Base-by-base conservation (phyloP, 306 rosid species). In the Pyrus communis region DNA sequence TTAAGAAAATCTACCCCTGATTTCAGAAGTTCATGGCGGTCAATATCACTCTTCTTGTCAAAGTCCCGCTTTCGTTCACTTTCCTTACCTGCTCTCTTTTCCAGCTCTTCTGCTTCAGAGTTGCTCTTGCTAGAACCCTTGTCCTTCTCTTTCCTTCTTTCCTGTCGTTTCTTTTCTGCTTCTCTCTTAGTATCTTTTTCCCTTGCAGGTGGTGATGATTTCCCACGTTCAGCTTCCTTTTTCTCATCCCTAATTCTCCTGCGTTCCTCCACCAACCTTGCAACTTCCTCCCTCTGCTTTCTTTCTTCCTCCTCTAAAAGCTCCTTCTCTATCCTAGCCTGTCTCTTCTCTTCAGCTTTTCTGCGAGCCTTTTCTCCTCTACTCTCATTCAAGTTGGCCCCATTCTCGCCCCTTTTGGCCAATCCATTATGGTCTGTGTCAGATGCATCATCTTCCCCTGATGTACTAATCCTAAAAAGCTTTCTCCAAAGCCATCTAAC, bases 271-370 rank as follows among this genome's bases (percentile, higher is more conserved):
- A 96, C 99, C 86, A 96, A 83, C 84, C 90, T 88, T 10, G 99
- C 96, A 73, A 96, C 99, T 88, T 96, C 99, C 86, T 96, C 98
- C 91, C 98, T 89, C 82, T 96, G 99, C 78, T 96, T 96, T 79
- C 90, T 83, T 81, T 96, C 99, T 85, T 96, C 99, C 89, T 96
- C 99, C 88, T 96, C 98, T 87, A 87, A 81, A 62, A 88, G 93
- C 80, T 91, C 99, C 85, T 66, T 96, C 90, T 92, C 99, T 77
- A 96, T 59, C 88, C 98, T 96, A 75, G 98, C 99, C 76, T 91
- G 99, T 78, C 88, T 89, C 86, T 96, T 96, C 89, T 96, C 99
- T 83, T 96, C 99, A n/a, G 99, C 99, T 83, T 96, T 96, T 79
- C 98, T 87, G 61, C 99, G 97, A 13, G 99, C 97, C 43, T 88